Conservation (phyloP, 352 stramenopile genomes). For the Phytophthora sansomeana region DNA sequence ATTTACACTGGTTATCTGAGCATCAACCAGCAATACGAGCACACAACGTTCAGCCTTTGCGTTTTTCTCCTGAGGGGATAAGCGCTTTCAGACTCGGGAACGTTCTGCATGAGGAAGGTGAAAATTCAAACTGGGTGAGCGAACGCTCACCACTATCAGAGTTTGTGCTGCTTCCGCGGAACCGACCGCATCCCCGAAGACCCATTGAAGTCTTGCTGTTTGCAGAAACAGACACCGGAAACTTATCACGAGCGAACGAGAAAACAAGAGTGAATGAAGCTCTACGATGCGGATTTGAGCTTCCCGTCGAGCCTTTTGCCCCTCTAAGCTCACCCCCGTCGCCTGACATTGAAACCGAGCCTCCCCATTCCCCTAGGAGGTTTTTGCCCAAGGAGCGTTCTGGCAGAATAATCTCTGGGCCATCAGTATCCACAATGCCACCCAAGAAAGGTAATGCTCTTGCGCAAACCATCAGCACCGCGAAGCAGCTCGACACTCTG, state of each 20-base stretch:
- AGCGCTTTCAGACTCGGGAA: background rate
- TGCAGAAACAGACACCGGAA: slow-evolving; percentile 3
- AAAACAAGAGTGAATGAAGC: slow-evolving; percentile 15
- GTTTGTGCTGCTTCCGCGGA: slow-evolving; percentile 48
- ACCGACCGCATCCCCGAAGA: slow-evolving; percentile 45
- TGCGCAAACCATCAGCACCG: slow-evolving; percentile 11
- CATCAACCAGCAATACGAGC: background rate
- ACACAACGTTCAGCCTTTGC: background rate
- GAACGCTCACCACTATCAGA: slow-evolving; percentile 33
- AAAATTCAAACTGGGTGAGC: slow-evolving; percentile 11
- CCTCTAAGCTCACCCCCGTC: slow-evolving; percentile 12
- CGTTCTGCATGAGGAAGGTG: background rate
- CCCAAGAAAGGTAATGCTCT: slow-evolving; percentile 2
- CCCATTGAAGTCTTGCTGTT: slow-evolving; percentile 42
- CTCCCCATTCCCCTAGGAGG: background rate
- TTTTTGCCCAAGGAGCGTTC: background rate
- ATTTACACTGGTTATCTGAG: slow-evolving; percentile 13
- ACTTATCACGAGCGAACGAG: background rate
- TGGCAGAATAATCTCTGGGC: background rate
- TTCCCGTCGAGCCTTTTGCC: slow-evolving; percentile 24
- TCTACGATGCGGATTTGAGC: slow-evolving; percentile 42
- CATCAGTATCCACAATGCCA: background rate
- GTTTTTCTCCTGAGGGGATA: background rate
- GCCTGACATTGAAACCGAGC: background rate
- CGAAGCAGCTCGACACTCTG: slow-evolving; percentile 36